phyloP scores from a whole-genome alignment of 2,329 filamentous ascomycete genomes.

The Teratosphaeriaceae sp. region DNA sequence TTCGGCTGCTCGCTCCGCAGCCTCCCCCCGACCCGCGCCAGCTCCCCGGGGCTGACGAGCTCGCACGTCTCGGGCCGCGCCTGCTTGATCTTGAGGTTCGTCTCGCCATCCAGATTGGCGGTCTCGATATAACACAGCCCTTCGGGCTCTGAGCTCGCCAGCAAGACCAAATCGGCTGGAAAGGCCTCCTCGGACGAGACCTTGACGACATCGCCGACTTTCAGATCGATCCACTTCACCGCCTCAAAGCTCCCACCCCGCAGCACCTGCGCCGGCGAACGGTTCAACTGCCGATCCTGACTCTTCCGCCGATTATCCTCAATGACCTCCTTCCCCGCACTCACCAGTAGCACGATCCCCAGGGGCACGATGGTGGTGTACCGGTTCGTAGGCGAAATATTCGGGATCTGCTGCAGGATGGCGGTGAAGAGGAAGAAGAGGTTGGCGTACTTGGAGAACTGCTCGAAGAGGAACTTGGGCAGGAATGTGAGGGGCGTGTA shows the following conservation, averaged over 20 bases:
- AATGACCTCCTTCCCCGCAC: slow-evolving; percentile 87
- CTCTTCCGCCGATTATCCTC: slow-evolving; percentile 91
- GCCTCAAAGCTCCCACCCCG: slow-evolving; percentile 93
- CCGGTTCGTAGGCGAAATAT: slow-evolving; percentile 78
- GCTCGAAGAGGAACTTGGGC: slow-evolving; percentile 94
- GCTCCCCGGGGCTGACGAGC: too few relatives aligned
- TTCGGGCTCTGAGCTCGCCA: slow-evolving; percentile 89
- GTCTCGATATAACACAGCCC: slow-evolving; percentile 97
- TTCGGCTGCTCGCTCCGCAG: slow-evolving; percentile 90
- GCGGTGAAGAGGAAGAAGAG: slow-evolving; percentile 97
- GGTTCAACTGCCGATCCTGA: slow-evolving; percentile 90
- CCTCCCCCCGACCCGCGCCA: slow-evolving; percentile 73
- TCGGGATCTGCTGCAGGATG: too few relatives aligned
- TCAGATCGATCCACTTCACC: slow-evolving; percentile 90
- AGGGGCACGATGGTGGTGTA: slow-evolving; percentile 84
- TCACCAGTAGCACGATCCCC: slow-evolving; percentile 85
- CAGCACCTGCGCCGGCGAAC: slow-evolving; percentile 94
- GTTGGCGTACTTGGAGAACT: slow-evolving; percentile 98
- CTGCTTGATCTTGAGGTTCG: slow-evolving; percentile 86
- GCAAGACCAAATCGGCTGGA: slow-evolving; percentile 84
- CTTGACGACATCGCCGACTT: slow-evolving; percentile 93
- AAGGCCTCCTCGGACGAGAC: slow-evolving; percentile 95
- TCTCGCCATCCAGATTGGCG: slow-evolving; percentile 96
- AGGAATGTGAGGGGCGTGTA: slow-evolving; percentile 94
- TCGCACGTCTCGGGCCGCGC: slow-evolving; percentile 92